phyloP scores from a whole-genome alignment of 2,329 filamentous ascomycete genomes.

The Fonsecaea erecta region DNA sequence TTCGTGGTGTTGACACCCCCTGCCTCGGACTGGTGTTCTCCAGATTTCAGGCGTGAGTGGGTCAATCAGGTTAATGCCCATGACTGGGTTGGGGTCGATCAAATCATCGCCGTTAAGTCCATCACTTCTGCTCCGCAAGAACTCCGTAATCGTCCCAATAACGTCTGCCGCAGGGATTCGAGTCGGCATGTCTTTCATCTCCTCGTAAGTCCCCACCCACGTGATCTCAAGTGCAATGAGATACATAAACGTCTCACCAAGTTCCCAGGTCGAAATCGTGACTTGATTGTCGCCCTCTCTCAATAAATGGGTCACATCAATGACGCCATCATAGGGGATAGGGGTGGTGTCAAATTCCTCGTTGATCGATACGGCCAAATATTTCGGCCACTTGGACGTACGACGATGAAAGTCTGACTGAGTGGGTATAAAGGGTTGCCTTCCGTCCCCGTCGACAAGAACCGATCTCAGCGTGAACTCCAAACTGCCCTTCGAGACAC shows the following conservation, averaged over 20 bases:
- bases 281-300: conserved; percentile 66
- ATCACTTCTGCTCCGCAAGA: conserved; percentile 40
- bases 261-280: conserved; percentile 51
- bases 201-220: conserved; percentile 54
- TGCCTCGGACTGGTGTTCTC: conserved; percentile 71
- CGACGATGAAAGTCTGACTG: conserved; percentile 46
- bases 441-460: conserved; percentile 5
- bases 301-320: conserved; percentile 71
- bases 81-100: conserved; percentile 60
- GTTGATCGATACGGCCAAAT: conserved; percentile 73
- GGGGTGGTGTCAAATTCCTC: conserved; percentile 31
- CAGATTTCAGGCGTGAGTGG: conserved; percentile 70
- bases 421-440: neutral
- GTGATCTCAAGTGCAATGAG: conserved; percentile 72
- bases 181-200: conserved; percentile 47
- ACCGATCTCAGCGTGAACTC: conserved; percentile 74
- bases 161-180: conserved; percentile 56
- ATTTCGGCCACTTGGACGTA: conserved; percentile 73
- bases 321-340: conserved; percentile 69
- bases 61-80: conserved; percentile 68
- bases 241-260: conserved; percentile 48
- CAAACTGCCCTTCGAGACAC: conserved; percentile 58
- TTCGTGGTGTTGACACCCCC: conserved; percentile 74
- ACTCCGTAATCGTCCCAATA: conserved; percentile 58
- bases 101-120: conserved; percentile 66